Evolutionary conservation across 1,284 basidiomycete species (phyloP).

Genomic region (Cystobasidium pallidum): DNA sequence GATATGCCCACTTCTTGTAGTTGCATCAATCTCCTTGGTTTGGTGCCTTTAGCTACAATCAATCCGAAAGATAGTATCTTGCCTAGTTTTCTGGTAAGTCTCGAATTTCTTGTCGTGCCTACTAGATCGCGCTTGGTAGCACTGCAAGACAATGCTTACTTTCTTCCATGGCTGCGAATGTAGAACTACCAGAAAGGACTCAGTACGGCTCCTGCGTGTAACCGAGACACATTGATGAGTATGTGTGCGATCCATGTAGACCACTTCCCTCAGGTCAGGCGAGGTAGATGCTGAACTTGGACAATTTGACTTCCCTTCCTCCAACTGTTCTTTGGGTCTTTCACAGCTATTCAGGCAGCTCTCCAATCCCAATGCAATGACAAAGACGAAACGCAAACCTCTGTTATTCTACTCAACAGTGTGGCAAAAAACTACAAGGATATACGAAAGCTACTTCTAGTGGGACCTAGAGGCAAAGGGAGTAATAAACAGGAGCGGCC

Average conservation of each 20-base stretch:
- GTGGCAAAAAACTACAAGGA: neutral
- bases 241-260: neutral
- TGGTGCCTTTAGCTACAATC: conserved; percentile 19
- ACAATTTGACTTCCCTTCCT: too few relatives aligned
- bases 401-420: neutral
- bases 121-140: too few relatives aligned
- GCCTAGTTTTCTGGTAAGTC: conserved; percentile 10
- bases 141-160: too few relatives aligned
- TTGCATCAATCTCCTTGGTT: conserved; percentile 25
- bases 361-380: neutral
- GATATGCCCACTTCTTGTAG: neutral
- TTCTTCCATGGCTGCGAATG: neutral
- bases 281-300: too few relatives aligned
- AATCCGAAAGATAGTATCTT: conserved; percentile 21
- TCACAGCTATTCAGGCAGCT: neutral
- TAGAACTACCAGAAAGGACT: conserved; percentile 7
- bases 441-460: neutral
- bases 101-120: neutral
- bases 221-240: neutral
- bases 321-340: too few relatives aligned
- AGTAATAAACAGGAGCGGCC: neutral
- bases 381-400: conserved; percentile 1
- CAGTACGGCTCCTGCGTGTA: neutral
- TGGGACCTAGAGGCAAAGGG: neutral
- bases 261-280: too few relatives aligned